Percentiles rank a stretch among this genome's conserved stretches.
Evolutionary conservation across 495 filamentous ascomycete genomes (phyloP).

Genomic region (Oidiodendron maius): DNA sequence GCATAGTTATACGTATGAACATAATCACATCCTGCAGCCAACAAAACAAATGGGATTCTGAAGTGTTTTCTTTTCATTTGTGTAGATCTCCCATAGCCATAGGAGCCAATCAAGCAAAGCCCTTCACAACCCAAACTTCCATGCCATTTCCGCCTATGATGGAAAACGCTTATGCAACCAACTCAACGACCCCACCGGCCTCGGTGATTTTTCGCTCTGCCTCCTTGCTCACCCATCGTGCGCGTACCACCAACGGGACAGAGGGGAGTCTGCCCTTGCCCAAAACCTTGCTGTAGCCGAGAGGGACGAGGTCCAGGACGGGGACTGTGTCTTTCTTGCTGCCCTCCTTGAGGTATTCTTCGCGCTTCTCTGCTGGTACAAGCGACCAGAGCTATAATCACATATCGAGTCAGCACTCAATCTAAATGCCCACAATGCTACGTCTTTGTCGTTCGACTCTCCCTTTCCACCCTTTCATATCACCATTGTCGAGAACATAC

Average conservation of each 20-base stretch:
- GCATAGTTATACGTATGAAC: too few species aligned
- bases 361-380: slow-evolving; percentile 73
- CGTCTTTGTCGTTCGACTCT: not conserved
- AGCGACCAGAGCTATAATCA: slow-evolving; percentile 68
- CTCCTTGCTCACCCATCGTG: slow-evolving; percentile 78
- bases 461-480: not conserved
- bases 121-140: slow-evolving; percentile 3
- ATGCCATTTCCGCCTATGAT: slow-evolving; percentile 2
- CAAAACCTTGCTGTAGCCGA: slow-evolving; percentile 90
- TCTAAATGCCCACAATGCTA: slow-evolving; percentile 32
- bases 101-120: slow-evolving; percentile 12
- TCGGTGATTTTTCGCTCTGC: slow-evolving; percentile 95
- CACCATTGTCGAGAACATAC: slow-evolving; percentile 13
- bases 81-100: slow-evolving; percentile 17
- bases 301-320: slow-evolving; percentile 85
- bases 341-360: slow-evolving; percentile 64
- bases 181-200: slow-evolving; percentile 83
- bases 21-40: not conserved
- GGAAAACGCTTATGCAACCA: slow-evolving; percentile 61
- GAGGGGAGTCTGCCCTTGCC: slow-evolving; percentile 88
- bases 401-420: slow-evolving; percentile 4
- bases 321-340: slow-evolving; percentile 75
- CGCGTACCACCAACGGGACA: slow-evolving; percentile 81
- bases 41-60: slow-evolving; percentile 3
- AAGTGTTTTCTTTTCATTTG: slow-evolving; percentile 23